These are phyloP conservation scores for Fusarium robinianum DNA, from an alignment of 2,329 filamentous ascomycete species.

Conservation along the genomic window DNA sequence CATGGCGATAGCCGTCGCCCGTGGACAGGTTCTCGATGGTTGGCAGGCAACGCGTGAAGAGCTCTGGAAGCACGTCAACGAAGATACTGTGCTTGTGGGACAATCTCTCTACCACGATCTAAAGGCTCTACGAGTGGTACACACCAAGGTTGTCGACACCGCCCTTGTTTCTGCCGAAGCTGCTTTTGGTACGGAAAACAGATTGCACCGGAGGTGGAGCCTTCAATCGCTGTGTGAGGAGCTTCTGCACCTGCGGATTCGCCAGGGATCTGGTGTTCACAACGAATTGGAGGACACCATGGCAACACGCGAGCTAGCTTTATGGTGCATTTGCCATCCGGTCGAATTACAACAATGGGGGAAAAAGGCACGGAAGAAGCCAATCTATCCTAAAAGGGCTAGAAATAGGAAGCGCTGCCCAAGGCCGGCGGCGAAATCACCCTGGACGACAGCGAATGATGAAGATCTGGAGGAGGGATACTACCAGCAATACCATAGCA, in stretches of 20 bases:
- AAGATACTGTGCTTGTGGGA: neutral
- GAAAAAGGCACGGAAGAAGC: neutral
- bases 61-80: slow-evolving; percentile 3
- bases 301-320: neutral
- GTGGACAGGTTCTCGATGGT: neutral
- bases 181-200: neutral
- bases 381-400: neutral
- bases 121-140: neutral
- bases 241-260: neutral
- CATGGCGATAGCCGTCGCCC: slow-evolving; percentile 6
- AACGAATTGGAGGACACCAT: neutral
- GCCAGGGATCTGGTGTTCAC: neutral
- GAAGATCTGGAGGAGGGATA: neutral
- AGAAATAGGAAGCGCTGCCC: neutral
- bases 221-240: neutral
- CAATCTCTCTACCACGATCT: slow-evolving; percentile 1
- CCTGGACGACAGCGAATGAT: neutral
- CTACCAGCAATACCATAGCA: neutral
- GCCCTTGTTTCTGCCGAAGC: neutral
- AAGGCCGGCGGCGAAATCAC: neutral
- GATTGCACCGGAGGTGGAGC: neutral
- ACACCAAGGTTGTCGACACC: neutral
- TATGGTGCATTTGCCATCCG: neutral
- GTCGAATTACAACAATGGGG: neutral
- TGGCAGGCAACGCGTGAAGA: slow-evolving; percentile 1